phyloP scores from a whole-genome alignment of 2,329 filamentous ascomycete genomes.

The Fusarium keratoplasticum region DNA sequence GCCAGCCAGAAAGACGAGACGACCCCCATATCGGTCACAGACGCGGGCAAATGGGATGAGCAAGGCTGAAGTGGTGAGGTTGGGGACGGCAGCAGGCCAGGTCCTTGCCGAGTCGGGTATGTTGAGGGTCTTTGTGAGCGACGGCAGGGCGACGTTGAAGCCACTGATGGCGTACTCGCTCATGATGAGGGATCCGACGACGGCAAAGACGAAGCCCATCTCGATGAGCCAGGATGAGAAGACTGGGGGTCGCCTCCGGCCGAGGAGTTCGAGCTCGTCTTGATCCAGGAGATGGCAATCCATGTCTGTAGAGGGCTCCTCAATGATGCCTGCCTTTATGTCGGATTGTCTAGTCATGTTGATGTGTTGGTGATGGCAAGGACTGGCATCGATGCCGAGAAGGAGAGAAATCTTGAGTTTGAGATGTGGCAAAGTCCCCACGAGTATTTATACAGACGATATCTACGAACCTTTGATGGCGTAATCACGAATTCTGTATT shows the following conservation, averaged over 20 bases:
- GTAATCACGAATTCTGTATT: background rate
- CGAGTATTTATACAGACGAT: background rate
- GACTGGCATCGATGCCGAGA: background rate
- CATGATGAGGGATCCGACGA: slow-evolving; percentile 73
- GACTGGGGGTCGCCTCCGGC: slow-evolving; percentile 68
- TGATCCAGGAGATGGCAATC: slow-evolving; percentile 25
- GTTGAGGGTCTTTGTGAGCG: slow-evolving; percentile 69
- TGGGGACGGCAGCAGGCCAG: slow-evolving; percentile 74
- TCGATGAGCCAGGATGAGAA: slow-evolving; percentile 67
- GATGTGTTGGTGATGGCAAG: background rate
- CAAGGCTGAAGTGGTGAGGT: slow-evolving; percentile 66
- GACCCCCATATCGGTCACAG: slow-evolving; percentile 71
- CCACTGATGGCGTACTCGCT: slow-evolving; percentile 82
- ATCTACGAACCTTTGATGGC: background rate
- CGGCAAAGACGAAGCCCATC: slow-evolving; percentile 70
- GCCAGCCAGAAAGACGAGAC: slow-evolving; percentile 67
- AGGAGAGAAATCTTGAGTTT: background rate
- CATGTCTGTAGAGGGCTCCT: background rate
- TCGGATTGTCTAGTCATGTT: background rate
- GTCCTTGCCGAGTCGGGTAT: slow-evolving; percentile 71
- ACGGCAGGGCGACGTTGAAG: slow-evolving; percentile 79
- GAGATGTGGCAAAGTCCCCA: background rate
- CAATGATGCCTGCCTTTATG: background rate
- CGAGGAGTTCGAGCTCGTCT: slow-evolving; percentile 67
- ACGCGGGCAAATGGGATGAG: slow-evolving; percentile 73